Base-by-base conservation (phyloP, 495 filamentous ascomycete species). In the Neurospora terricola region DNA sequence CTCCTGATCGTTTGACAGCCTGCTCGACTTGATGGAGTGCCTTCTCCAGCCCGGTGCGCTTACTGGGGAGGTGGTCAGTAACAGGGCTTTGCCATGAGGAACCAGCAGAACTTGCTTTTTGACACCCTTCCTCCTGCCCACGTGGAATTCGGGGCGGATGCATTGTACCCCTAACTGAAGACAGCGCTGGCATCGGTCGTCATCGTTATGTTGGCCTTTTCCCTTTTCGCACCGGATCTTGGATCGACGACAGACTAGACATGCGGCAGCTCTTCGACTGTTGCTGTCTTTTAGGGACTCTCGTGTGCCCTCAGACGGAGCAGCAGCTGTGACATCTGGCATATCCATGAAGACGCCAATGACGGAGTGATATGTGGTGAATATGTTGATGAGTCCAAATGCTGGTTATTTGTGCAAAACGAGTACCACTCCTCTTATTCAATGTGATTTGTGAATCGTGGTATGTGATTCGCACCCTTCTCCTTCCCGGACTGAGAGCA, bases 21-120 rank as follows among this genome's bases (percentile, higher is more conserved):
- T 92, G 88, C 75, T 92, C 90, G 69, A 93, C 90, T 76, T 91
- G 90, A 76, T 90, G 87, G 36, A 93, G 84, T 1, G 91, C 90
- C 79, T 91, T 93, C 72, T 92, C 90, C 70, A 93, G 79, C 0
- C 91, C 91, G 40, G 88, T 91, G 36, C 91, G 89, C 78, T 93
- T 93, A 78, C 91, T 92, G 74, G 66, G 30, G 42, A 23, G 69
- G 27, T 38, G 70, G 66, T 30, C 23, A n/a, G 39, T 30, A 30
- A 69, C 21, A 45, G 21, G 48, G 40, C 27, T 30, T 48, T 4
- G 39, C 16, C n/a, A 69, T 45, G 69, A 72, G 27, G 42, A 70
- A 34, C 27, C 72, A 30, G n/a, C 37, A 69, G 42, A 39, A 79
- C 87, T 83, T 78, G 90, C 90, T 93, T 93, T 77, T 92, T 91